These are phyloP conservation scores for Calonectria montana DNA, from an alignment of 2,329 filamentous ascomycete genomes.

Conservation along the genomic window DNA sequence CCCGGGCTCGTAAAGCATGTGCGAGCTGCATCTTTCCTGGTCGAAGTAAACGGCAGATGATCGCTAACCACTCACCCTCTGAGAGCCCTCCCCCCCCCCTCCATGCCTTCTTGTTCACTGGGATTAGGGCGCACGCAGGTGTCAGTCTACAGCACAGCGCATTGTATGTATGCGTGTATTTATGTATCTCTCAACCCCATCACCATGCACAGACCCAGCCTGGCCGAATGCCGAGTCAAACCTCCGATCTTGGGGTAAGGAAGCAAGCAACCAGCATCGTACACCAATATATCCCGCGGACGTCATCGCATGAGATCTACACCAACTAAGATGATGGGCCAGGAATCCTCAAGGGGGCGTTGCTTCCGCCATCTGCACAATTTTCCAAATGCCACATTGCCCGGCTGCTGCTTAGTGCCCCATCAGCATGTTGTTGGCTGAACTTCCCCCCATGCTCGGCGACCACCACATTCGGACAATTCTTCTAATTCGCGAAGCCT, in stretches of 20 bases:
- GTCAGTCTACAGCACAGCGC: neutral
- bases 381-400: neutral
- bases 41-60: slow-evolving; percentile 8
- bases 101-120: neutral
- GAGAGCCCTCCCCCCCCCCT: neutral
- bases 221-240: slow-evolving; percentile 13
- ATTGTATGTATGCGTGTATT: neutral
- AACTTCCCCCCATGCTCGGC: slow-evolving; percentile 10
- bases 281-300: neutral
- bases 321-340: slow-evolving; percentile 18
- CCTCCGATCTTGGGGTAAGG: slow-evolving; percentile 14
- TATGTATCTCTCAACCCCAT: neutral
- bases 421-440: neutral
- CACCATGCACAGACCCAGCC: neutral
- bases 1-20: slow-evolving; percentile 23
- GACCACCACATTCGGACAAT: slow-evolving; percentile 17
- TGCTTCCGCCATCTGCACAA: neutral
- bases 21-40: slow-evolving; percentile 15
- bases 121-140: neutral
- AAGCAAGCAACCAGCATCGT: neutral
- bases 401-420: neutral
- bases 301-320: slow-evolving; percentile 21
- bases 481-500: slow-evolving; percentile 20
- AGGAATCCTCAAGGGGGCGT: slow-evolving; percentile 7
- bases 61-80: neutral